Conservation (phyloP, 257 asterid genomes). For the Eustoma russellianum region DNA sequence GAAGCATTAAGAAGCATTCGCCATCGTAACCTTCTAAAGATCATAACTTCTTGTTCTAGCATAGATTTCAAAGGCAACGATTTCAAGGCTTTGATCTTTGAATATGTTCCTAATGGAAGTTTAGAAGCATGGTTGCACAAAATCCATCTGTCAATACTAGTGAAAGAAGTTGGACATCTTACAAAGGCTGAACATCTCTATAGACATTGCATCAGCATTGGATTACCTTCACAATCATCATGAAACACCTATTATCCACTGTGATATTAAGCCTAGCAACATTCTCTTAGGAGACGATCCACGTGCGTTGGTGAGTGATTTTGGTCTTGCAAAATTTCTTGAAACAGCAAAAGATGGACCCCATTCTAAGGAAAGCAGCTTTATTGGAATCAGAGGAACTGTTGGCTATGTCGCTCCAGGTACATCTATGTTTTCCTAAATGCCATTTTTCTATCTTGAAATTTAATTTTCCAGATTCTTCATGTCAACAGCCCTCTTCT, state of each 20-base stretch:
- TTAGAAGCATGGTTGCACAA: constrained; percentile 23
- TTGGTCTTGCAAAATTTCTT: constrained; percentile 27
- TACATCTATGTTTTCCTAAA: neutral
- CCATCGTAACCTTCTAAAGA: constrained; percentile 24
- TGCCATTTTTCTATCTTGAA: neutral
- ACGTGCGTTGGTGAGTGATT: constrained; percentile 23
- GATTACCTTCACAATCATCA: constrained; percentile 25
- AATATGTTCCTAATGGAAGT: constrained; percentile 26
- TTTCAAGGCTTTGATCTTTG: constrained; percentile 28
- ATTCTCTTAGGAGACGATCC: constrained; percentile 21
- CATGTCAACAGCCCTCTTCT: neutral
- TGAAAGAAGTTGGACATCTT: constrained; percentile 6
- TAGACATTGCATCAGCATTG: constrained; percentile 27
- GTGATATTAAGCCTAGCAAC: constrained; percentile 25
- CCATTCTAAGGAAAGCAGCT: constrained; percentile 5
- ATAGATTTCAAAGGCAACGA: constrained; percentile 18
- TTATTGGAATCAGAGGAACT: constrained; percentile 29
- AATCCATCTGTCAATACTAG: neutral
- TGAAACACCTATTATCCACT: constrained; percentile 18
- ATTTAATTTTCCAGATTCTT: neutral
- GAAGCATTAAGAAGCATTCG: constrained; percentile 19
- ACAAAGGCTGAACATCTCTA: constrained; percentile 20
- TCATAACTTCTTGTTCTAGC: constrained; percentile 21
- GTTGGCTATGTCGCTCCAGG: constrained; percentile 40
- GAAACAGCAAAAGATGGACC: neutral